Evolutionary conservation across 768 basidiomycete species (phyloP).

Genomic region (Fistulinella prunicolor): DNA sequence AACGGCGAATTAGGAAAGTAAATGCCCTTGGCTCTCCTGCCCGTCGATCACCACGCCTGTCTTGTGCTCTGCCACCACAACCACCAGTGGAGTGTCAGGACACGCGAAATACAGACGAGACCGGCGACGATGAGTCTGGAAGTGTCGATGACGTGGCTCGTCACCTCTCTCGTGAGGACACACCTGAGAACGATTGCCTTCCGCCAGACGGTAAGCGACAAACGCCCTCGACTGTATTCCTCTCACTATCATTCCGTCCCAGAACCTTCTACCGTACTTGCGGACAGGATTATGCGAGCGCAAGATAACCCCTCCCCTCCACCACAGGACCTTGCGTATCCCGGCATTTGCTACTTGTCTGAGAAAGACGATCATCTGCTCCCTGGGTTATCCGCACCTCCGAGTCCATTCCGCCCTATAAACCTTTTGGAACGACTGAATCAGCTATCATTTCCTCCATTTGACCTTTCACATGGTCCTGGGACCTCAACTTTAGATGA

Average conservation of each 20-base stretch:
- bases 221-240: neutral
- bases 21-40: conserved; percentile 31
- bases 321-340: conserved; percentile 30
- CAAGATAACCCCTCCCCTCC: conserved; percentile 77
- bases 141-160: conserved; percentile 22
- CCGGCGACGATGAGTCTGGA: conserved; percentile 33
- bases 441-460: conserved; percentile 11
- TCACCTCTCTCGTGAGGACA: conserved; percentile 38
- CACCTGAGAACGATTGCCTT: conserved; percentile 46
- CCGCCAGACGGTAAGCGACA: conserved; percentile 43
- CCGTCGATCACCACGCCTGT: conserved; percentile 52
- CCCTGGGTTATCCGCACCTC: conserved; percentile 18
- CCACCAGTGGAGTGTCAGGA: conserved; percentile 15
- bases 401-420: conserved; percentile 32
- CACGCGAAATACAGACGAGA: conserved; percentile 17
- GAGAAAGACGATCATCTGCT: conserved; percentile 16
- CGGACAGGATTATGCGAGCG: conserved; percentile 62
- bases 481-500: conserved; percentile 1
- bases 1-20: conserved; percentile 28
- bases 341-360: conserved; percentile 14
- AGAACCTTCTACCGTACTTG: conserved; percentile 71
- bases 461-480: neutral
- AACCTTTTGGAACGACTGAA: conserved; percentile 30
- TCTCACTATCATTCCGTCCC: conserved; percentile 7
- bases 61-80: conserved; percentile 35